A percentile compares a stretch with the other conserved stretches of the same genome.
Evolutionary conservation across 495 filamentous ascomycete genomes (phyloP).

Genomic region (Neurospora africana): DNA sequence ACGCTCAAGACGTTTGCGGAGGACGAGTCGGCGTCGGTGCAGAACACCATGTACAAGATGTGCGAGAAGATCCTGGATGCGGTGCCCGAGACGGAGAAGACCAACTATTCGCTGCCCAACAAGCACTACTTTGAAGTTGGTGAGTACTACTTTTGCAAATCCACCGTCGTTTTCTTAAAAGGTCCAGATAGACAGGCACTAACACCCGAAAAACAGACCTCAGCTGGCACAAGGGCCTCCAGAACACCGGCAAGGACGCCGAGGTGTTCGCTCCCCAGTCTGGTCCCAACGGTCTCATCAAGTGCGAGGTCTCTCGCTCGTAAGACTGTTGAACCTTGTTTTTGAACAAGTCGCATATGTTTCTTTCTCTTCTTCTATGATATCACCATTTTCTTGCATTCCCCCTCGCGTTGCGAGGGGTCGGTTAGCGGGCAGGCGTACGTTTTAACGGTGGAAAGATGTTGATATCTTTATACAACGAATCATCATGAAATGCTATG

Average conservation of each 20-base stretch:
- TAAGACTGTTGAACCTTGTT: background rate
- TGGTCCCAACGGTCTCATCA: slow-evolving; percentile 88
- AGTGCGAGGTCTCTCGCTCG: slow-evolving; percentile 75
- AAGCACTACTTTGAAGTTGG: slow-evolving; percentile 98
- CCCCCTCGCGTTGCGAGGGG: background rate
- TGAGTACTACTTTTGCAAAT: slow-evolving; percentile 34
- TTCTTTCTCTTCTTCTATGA: background rate
- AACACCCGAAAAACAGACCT: slow-evolving; percentile 46
- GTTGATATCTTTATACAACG: background rate
- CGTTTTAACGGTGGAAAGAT: background rate
- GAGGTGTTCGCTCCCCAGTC: slow-evolving; percentile 93
- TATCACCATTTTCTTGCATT: background rate
- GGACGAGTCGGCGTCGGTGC: slow-evolving; percentile 84
- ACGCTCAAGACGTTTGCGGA: slow-evolving; percentile 88
- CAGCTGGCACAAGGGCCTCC: slow-evolving; percentile 91
- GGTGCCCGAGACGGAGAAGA: slow-evolving; percentile 58
- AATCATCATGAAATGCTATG: background rate
- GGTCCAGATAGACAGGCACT: background rate
- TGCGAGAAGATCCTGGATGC: slow-evolving; percentile 71
- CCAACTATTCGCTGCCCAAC: slow-evolving; percentile 83
- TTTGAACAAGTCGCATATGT: background rate
- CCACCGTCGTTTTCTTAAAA: background rate
- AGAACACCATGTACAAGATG: slow-evolving; percentile 99
- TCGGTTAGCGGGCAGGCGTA: background rate
- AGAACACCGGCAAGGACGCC: slow-evolving; percentile 95